These are phyloP conservation scores for Microdochium bolleyi DNA, from an alignment of 2,329 filamentous ascomycete genomes.

Conservation along the genomic window DNA sequence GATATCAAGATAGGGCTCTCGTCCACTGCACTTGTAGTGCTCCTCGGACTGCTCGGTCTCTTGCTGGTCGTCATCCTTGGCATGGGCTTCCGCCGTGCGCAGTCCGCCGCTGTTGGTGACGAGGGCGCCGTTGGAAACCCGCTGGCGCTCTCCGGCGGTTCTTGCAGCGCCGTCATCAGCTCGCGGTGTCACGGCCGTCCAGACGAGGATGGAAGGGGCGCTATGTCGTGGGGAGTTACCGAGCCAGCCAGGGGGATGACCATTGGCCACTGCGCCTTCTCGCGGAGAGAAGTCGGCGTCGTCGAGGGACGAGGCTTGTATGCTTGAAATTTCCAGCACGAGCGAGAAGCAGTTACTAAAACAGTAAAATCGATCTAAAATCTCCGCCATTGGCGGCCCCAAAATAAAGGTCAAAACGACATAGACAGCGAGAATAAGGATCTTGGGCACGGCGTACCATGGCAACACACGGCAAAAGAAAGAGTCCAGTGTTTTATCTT, in stretches of 20 bases:
- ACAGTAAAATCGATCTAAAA: neutral
- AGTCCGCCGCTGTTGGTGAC: slow-evolving; percentile 24
- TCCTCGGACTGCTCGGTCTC: slow-evolving; percentile 29
- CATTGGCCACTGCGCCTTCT: slow-evolving; percentile 36
- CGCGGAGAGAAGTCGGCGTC: slow-evolving; percentile 22
- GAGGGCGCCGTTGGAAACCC: slow-evolving; percentile 36
- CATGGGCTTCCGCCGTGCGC: slow-evolving; percentile 31
- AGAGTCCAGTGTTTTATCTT: no score
- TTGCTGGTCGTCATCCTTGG: slow-evolving; percentile 24
- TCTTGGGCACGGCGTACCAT: no score
- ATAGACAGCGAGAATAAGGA: neutral
- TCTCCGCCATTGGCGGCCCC: no score
- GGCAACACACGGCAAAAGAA: no score
- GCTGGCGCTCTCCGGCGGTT: slow-evolving; percentile 35
- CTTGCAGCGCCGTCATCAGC: slow-evolving; percentile 44
- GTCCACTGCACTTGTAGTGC: slow-evolving; percentile 13
- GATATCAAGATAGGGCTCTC: neutral
- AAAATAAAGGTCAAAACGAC: no score
- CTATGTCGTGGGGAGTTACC: slow-evolving; percentile 21
- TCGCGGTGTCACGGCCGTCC: slow-evolving; percentile 34
- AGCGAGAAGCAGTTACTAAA: neutral
- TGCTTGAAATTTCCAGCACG: neutral
- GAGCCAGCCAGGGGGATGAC: slow-evolving; percentile 25
- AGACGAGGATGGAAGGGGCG: slow-evolving; percentile 12
- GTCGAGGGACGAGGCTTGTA: slow-evolving; percentile 2